Evolutionary conservation across 2,329 filamentous ascomycete species (phyloP), one percentile per base, ranked within the genome.

Genomic region (Trichophyton equinum): DNA sequence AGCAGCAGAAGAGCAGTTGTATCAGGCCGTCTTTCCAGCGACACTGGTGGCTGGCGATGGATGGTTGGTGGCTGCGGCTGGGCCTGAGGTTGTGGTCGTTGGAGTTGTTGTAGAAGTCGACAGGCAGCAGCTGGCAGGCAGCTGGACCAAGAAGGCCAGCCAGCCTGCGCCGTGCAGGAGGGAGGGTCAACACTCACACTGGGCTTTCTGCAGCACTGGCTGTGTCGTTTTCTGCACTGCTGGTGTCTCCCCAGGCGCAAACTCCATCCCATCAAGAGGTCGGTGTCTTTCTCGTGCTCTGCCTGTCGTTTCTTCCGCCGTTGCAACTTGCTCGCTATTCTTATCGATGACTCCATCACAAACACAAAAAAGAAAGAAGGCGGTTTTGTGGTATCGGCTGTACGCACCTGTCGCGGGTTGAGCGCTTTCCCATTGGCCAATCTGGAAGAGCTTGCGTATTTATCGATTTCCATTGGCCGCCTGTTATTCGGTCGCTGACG

Each of bases 271-370:
- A 22, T 44, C 40, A 30, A 30, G 27, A 30, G 6, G 27, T 30
- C n/a, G 40, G 11, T 59, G 4, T 49, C 25, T 59, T 59, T 47
- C 57, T 47, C 33, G 22, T 42, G 36, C 33, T 5, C 13, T 44
- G 27, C 13, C 8, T 58, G n/a, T 58, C 44, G 3, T 13, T 46
- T 30, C 4, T 42, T 27, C 20, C 18, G 33, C 33, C 11, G 33
- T 13, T 13, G n/a, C n/a, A n/a, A n/a, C n/a, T n/a, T n/a, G 8
- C 33, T 13, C 33, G 33, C 33, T 38, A 22, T 44, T 42, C 11
- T 59, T 58, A 13, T 44, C 40, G 18, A 46, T 58, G 36, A 42
- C 56, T 58, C 13, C 56, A 42, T 58, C 56, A 36, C 8, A 36
- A n/a, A n/a, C 15, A 55, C 30, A 30, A 53, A 53, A 53, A 30